Conservation (phyloP, 441 rosid species). For the Viola pubescens region DNA sequence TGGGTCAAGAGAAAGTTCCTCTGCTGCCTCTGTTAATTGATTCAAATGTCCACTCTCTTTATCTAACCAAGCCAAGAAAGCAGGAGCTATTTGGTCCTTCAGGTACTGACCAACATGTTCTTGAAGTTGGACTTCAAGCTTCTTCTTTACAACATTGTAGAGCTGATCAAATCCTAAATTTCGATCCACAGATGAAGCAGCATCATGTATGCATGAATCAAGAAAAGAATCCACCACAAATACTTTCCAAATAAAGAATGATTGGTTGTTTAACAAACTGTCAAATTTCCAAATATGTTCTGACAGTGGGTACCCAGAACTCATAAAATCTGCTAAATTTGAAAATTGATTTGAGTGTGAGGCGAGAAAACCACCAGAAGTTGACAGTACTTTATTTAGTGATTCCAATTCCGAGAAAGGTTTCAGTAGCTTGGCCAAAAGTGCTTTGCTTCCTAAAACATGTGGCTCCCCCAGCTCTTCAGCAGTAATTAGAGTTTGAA, state of each 20-base stretch:
- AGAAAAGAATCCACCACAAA: conserved; percentile 76
- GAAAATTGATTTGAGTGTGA: conserved; percentile 38
- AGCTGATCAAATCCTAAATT: conserved; percentile 93
- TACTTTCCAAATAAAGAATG: conserved; percentile 90
- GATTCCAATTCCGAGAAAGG: conserved; percentile 77
- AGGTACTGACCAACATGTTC: conserved; percentile 60
- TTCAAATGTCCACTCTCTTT: conserved; percentile 47
- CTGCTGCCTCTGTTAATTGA: conserved; percentile 29
- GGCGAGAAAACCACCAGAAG: conserved; percentile 36
- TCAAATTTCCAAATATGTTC: conserved; percentile 74
- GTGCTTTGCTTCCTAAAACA: conserved; percentile 50
- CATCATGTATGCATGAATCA: conserved; percentile 84
- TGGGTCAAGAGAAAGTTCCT: conserved; percentile 39
- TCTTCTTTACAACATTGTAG: conserved; percentile 64
- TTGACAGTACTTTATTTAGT: conserved; percentile 48
- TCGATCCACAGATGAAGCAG: conserved; percentile 66
- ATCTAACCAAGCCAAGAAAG: conserved; percentile 60
- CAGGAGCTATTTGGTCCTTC: conserved; percentile 57
- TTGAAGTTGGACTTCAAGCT: conserved; percentile 74
- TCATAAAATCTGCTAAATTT: conserved; percentile 45
- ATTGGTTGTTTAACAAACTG: conserved; percentile 47
- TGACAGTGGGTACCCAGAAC: conserved; percentile 53
- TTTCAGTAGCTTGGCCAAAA: conserved; percentile 48
- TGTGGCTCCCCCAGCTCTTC: conserved; percentile 48
- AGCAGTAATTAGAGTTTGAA: conserved; percentile 50